phyloP scores from a whole-genome alignment of 257 asterid species.

The Ocimum tenuiflorum region DNA sequence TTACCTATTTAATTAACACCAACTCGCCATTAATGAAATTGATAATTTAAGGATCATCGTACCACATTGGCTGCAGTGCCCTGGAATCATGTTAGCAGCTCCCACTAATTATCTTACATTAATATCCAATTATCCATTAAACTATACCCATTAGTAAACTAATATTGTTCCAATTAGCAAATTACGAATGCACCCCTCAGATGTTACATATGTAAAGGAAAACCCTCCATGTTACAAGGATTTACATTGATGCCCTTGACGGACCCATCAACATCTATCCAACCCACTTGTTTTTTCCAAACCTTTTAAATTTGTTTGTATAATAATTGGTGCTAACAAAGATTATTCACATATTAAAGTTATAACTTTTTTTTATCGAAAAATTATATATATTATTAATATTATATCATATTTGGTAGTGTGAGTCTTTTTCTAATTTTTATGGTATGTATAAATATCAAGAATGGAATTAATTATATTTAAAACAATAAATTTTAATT shows the following conservation, averaged over 20 bases:
- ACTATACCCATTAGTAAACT: neutral
- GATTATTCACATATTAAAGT: too few species aligned
- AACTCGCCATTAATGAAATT: slow-evolving; percentile 24
- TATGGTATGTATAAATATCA: too few species aligned
- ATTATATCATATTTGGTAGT: too few species aligned
- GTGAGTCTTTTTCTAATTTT: too few species aligned
- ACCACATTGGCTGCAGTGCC: slow-evolving; percentile 35
- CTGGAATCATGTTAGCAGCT: slow-evolving; percentile 13
- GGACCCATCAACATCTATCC: neutral
- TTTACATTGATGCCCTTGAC: neutral
- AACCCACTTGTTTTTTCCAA: neutral
- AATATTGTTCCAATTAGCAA: neutral
- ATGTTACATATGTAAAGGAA: neutral
- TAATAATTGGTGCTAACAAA: too few species aligned
- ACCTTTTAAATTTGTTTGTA: too few species aligned
- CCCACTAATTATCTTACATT: slow-evolving; percentile 17
- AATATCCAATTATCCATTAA: neutral
- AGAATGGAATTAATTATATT: too few species aligned
- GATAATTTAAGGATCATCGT: slow-evolving; percentile 29
- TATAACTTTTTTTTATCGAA: too few species aligned
- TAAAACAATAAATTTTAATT: too few species aligned
- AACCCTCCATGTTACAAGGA: neutral
- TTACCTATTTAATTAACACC: slow-evolving; percentile 11
- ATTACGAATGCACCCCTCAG: neutral
- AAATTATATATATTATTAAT: too few species aligned